Evolutionary conservation across 2,329 filamentous ascomycete species (phyloP).

Genomic region (Macrophomina pseudophaseolina): DNA sequence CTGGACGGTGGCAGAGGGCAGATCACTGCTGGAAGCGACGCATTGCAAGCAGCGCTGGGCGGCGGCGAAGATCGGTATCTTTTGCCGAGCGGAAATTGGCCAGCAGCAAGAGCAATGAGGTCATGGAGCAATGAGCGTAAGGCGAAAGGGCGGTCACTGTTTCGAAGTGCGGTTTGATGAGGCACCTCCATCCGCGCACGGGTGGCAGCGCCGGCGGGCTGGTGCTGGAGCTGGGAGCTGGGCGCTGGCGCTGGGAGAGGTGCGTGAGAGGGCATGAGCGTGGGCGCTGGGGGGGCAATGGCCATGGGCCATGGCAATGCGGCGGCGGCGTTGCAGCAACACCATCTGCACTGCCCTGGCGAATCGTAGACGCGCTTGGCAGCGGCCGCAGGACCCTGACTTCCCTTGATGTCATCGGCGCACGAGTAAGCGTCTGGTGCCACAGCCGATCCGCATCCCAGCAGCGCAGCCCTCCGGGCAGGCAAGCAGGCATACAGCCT

Average conservation of each 20-base stretch:
- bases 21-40: not conserved
- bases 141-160: constrained; percentile 23
- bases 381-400: not conserved
- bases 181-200: not conserved
- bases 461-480: not conserved
- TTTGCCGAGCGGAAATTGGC: constrained; percentile 24
- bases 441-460: not conserved
- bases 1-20: not conserved
- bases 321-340: not conserved
- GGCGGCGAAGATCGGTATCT: constrained; percentile 11
- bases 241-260: too few relatives aligned
- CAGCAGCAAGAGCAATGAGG: constrained; percentile 11
- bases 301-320: not conserved
- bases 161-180: constrained; percentile 10
- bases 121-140: constrained; percentile 2
- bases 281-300: too few relatives aligned
- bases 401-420: not conserved
- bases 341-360: not conserved
- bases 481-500: not conserved
- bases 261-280: too few relatives aligned
- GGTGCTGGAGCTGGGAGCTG: not conserved
- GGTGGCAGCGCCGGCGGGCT: not conserved
- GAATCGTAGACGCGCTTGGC: not conserved
- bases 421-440: not conserved
- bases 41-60: not conserved